phyloP scores from a whole-genome alignment of 169 alveolate genomes.

The Amoebophrya sp. region DNA sequence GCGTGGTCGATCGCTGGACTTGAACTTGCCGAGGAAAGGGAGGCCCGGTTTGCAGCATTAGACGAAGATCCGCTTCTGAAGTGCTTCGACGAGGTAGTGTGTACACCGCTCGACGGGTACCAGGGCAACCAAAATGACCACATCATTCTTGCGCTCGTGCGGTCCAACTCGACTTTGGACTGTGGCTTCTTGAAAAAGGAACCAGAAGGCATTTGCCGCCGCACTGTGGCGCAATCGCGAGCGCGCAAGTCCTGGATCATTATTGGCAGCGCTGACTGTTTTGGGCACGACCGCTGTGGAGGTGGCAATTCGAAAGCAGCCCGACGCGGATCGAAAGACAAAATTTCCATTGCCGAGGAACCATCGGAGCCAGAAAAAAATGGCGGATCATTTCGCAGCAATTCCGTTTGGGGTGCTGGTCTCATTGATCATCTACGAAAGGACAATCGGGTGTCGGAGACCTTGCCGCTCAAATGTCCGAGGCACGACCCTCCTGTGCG shows the following conservation, averaged over 20 bases:
- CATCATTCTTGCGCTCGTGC: not conserved
- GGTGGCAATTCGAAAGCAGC: no score
- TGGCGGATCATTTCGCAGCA: not conserved
- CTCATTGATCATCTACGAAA: not conserved
- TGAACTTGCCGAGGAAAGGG: not conserved
- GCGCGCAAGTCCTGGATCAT: not conserved
- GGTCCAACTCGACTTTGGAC: not conserved
- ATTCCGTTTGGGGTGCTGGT: not conserved
- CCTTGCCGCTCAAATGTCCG: no score
- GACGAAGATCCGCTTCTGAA: no score
- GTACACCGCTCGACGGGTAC: slow-evolving; percentile 10
- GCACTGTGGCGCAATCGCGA: not conserved
- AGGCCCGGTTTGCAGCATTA: not conserved
- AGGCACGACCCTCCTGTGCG: no score
- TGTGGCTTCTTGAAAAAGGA: not conserved
- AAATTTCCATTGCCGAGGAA: no score
- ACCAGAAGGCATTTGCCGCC: slow-evolving; percentile 1
- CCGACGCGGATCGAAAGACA: no score
- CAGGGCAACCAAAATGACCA: slow-evolving; percentile 5
- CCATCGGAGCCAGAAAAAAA: not conserved
- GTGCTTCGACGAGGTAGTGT: not conserved
- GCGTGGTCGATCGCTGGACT: no score
- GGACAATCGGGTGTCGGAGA: no score
- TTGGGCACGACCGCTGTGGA: not conserved
- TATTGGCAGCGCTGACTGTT: not conserved